Evolutionary conservation across 2,329 filamentous ascomycete genomes (phyloP), one percentile per base, ranked within the genome.

Genomic region (Triangularia setosa): DNA sequence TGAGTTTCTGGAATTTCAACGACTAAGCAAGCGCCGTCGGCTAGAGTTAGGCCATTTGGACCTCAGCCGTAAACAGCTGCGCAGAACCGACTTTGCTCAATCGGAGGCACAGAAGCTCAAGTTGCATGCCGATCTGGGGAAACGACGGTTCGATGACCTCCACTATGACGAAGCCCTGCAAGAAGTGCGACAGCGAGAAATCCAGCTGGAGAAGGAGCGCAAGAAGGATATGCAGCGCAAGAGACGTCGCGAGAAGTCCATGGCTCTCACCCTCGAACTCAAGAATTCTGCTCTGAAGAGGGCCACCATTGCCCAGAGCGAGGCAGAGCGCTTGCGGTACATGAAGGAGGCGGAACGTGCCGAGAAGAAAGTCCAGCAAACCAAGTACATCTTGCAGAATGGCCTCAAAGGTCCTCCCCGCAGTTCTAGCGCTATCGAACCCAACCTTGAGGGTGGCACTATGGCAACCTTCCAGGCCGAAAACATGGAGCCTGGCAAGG

Each of bases 211-310:
- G 77, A 99, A 99, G 79, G 95, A 99, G 78, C 92, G 95, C 69
- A 99, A 99, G 82, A 99, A 99, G 81, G 95, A 99, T 74, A 98
- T 99, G 92, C 95, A 99, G 76, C 90, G 95, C 68, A 99, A 98
- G 80, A 87, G 95, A 65, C 89, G 95, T 53, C 90, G 95, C 18
- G 94, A 98, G 76, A 97, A 97, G 80, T 96, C 94, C 4, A 93
- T 97, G 83, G 93, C 93, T 3, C 90, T 96, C 65, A 94, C 93
- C 6, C 90, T 96, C 71, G 94, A 97, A 74, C 89, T 93, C 74
- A 95, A 96, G 79, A 91, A 95, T 68, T 87, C 90, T 3, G 91
- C 92, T 3, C 82, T 96, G 54, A 88, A 90, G 67, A 90, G 90
- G 69, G 92, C 93, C 9, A 85, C 90, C 64, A 86, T 89, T 61